phyloP scores from a whole-genome alignment of 352 stramenopile genomes.

The Phytopythium kandeliae region DNA sequence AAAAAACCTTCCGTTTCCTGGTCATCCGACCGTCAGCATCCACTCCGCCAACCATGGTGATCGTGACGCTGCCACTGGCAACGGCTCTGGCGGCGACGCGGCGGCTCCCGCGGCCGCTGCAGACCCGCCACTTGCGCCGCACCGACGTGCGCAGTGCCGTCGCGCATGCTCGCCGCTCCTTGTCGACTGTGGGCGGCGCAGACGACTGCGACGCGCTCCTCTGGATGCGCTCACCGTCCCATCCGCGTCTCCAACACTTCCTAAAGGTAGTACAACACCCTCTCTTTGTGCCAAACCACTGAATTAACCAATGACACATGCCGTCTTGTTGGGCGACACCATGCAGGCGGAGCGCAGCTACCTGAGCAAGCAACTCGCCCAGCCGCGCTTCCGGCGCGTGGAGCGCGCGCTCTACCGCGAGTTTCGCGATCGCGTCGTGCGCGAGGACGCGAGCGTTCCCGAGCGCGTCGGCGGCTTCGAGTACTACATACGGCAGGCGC shows the following conservation, averaged over 20 bases:
- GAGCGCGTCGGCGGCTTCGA: slow-evolving; percentile 71
- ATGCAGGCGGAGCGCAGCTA: slow-evolving; percentile 51
- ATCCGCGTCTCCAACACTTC: slow-evolving; percentile 49
- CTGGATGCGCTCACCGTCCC: slow-evolving; percentile 45
- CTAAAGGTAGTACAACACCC: slow-evolving; percentile 33
- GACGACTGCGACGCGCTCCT: slow-evolving; percentile 3
- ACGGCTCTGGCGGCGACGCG: not conserved
- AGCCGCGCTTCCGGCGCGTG: slow-evolving; percentile 48
- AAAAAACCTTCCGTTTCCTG: not conserved
- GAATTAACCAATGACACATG: not conserved
- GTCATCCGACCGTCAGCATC: not conserved
- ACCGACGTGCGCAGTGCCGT: not conserved
- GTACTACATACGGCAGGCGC: slow-evolving; percentile 64
- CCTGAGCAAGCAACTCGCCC: slow-evolving; percentile 38
- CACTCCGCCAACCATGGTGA: not conserved
- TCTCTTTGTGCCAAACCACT: not conserved
- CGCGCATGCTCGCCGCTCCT: not conserved
- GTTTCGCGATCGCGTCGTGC: slow-evolving; percentile 51
- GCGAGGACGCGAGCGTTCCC: slow-evolving; percentile 54
- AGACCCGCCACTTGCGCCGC: not conserved
- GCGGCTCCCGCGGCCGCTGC: not conserved
- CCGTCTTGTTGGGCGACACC: no score
- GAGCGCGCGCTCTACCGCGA: slow-evolving; percentile 65
- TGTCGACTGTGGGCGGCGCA: not conserved
- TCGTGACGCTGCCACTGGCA: not conserved